Conservation (phyloP, 2,329 filamentous ascomycete genomes). For the Paramyrothecium sp. region DNA sequence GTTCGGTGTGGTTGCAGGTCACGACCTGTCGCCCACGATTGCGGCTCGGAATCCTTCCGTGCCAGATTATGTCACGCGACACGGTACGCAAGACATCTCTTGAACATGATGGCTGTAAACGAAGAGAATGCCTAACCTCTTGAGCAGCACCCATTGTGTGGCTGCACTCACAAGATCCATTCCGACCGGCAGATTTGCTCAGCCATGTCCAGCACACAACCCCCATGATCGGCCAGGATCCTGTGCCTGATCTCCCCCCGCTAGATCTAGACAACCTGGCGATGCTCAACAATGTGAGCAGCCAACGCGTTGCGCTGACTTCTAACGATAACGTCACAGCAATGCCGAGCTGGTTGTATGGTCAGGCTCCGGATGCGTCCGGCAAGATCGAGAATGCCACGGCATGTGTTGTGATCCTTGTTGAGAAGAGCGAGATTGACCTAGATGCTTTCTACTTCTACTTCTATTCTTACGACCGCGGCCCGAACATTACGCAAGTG, state of each 20-base stretch:
- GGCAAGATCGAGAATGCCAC: conserved; percentile 21
- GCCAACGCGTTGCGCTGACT: conserved; percentile 17
- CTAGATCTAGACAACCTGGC: conserved; percentile 25
- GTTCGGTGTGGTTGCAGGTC: conserved; percentile 1
- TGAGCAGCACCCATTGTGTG: conserved; percentile 25
- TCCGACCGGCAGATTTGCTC: conserved; percentile 24
- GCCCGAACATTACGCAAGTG: conserved; percentile 28
- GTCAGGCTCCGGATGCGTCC: conserved; percentile 17
- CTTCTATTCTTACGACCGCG: conserved; percentile 31
- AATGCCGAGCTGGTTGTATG: conserved; percentile 23
- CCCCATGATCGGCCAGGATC: conserved; percentile 13
- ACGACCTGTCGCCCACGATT: neutral
- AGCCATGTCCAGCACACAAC: conserved; percentile 25
- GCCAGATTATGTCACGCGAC: conserved; percentile 17
- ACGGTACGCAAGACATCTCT: conserved; percentile 13
- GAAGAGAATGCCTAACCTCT: neutral
- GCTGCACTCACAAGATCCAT: conserved; percentile 29
- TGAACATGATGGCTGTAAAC: neutral
- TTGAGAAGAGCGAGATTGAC: conserved; percentile 21
- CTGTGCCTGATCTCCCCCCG: conserved; percentile 12
- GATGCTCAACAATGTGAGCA: conserved; percentile 14
- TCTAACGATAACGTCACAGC: conserved; percentile 24
- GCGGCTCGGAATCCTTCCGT: neutral
- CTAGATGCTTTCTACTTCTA: conserved; percentile 32
- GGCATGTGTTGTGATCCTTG: conserved; percentile 26